Base-by-base conservation (phyloP, 2,329 filamentous ascomycete species). In the Pseudocercospora fuligena region DNA sequence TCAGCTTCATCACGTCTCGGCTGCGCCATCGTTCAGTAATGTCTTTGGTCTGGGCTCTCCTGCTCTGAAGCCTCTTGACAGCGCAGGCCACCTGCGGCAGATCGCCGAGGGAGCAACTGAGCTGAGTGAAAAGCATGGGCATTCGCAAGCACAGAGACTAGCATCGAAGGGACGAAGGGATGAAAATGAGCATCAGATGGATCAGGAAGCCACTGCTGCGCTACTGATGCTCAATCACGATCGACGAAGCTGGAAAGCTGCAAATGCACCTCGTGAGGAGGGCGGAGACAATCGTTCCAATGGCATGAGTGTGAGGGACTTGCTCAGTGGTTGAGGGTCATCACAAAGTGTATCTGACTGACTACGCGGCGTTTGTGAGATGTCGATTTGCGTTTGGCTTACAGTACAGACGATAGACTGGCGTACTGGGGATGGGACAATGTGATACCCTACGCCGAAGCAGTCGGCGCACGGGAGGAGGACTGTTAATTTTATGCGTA, bases 181-280 rank as follows among this genome's bases (percentile, higher is more conserved):
- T 6, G 56, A 58, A 12, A 58, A 21, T 40, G 74, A 77, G 53
- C 68, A 77, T 56, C 72, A 80, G 73, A 77, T 82, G 31, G 82
- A 85, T 51, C 90, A 93, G 67, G 92, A 95, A 77, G 94, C 93
- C 0, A 95, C 93, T 7, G 90, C 92, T 12, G 94, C 93, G 2
- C 78, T 97, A 72, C 80, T 97, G 77, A 97, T 97, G 93, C 82
- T 97, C 66, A 96, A 94, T 71, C 88, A 85, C 62, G 93, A 95
- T 77, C 87, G 92, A 51, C 47, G 68, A 12, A 85, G 92, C 40
- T 83, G 82, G 80, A 75, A 71, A 66, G 72, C 64, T 60, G 63
- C 69, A 8, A 61, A 49, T 19, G 46, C 46, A 9, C 40, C 27
- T n/a, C 59, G 23, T 33, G 40, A 31, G 16, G 59, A 61, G 23